These are phyloP conservation scores for Protomyces inundatus DNA, from an alignment of 1,139 yeast species.

Conservation along the genomic window DNA sequence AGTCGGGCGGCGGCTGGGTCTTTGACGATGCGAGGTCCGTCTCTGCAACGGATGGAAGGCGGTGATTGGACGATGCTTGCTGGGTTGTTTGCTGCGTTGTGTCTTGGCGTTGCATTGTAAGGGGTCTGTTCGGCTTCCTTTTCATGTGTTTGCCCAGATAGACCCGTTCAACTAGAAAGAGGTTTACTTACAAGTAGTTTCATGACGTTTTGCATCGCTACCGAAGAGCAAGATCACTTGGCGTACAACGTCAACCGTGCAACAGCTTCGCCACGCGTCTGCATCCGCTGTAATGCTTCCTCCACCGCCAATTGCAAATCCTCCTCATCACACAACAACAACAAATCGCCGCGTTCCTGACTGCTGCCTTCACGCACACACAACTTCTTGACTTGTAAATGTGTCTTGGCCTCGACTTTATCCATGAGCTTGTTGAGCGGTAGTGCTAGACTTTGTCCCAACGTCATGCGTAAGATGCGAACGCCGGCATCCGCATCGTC, in stretches of 20 bases:
- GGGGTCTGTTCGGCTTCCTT: not conserved
- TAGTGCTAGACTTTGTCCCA: not conserved
- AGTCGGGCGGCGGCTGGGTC: not conserved
- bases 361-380: not conserved
- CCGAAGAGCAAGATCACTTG: no score
- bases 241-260: not conserved
- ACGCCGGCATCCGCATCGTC: not conserved
- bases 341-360: not conserved
- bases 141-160: no score
- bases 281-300: not conserved
- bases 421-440: not conserved
- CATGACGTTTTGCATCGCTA: no score
- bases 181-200: no score
- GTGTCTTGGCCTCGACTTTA: not conserved
- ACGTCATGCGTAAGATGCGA: not conserved
- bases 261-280: not conserved
- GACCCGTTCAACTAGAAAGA: no score
- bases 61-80: not conserved
- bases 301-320: not conserved
- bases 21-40: not conserved
- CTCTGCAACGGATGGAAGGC: not conserved
- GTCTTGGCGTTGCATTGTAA: not conserved
- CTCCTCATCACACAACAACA: not conserved
- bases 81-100: not conserved
- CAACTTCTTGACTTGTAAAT: not conserved